Evolutionary conservation across 495 filamentous ascomycete species (phyloP), one percentile per base, ranked within the genome.

Genomic region (Trichoderma virens): DNA sequence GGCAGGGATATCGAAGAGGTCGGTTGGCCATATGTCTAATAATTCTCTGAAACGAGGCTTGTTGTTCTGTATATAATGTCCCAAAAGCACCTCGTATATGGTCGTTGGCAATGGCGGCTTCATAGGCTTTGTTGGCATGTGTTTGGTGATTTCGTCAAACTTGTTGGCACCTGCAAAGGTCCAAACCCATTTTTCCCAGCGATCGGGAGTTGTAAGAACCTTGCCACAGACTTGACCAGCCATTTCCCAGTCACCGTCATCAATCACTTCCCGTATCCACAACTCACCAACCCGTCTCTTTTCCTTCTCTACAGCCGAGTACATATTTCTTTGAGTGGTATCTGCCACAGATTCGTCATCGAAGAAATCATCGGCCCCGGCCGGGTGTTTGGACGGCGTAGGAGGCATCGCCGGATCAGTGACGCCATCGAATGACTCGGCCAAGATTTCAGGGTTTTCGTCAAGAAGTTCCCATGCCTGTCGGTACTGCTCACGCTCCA

Each of bases 131-230:
- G 83, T 85, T 0, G 94, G 94, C 23, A 98, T 90, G 67, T 88
- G 86, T 28, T 87, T 81, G 6, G 90, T 89, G 38, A 98, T 95
- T 64, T 98, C 93, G 69, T 96, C 89, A 66, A 92, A 87, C 69
- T 88, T 92, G 65, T 88, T 79, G 6, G 90, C 88, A 59, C 89
- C 86, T 31, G 93, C 90, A 70, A 98, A 98, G 0, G 81, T 85
- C 86, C 88, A 92, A 9, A 93, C 88, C 92, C 92, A 97, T 66
- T 93, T 88, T 73, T 98, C 93, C 95, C 95, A 98, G 67, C 88
- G 80, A 56, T 86, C 75, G 4, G 91, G 82, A n/a, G 85, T 89
- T 41, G 85, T 82, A 0, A 97, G 76, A 13, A 97, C 92, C 68
- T 89, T 90, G 2, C 87, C 88, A 67, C 91, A 93, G 14, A 91